Evolutionary conservation across 2,329 filamentous ascomycete genomes (phyloP), one percentile per base, ranked within the genome.

Genomic region (Saccharata proteae): DNA sequence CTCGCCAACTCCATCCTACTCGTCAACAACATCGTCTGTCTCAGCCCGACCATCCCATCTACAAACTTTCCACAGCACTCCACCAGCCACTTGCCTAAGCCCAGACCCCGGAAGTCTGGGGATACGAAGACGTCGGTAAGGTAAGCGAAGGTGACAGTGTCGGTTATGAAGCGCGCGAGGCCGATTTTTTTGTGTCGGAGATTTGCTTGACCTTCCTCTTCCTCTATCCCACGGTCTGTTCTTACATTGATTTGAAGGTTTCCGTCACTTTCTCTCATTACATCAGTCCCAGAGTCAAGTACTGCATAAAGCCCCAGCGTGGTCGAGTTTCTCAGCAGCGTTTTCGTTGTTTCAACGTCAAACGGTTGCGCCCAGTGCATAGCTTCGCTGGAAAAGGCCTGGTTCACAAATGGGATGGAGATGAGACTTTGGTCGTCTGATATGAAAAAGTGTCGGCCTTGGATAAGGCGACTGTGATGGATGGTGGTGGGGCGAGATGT

Each of bases 101-200:
- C 77, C 7, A 62, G 58, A 4, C 69, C 65, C 46, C 77, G 74
- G 43, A 73, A 69, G 22, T 66, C 61, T 0, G 67, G 59, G 3
- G 71, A 49, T 14, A 82, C 59, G 49, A 77, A 82, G 13, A 81
- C 71, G 44, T 82, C 78, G 16, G 77, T 77, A 22, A 79, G 54
- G 43, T 80, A 84, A 19, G 69, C 74, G 42, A 81, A 72, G 0
- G 77, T 78, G 27, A 73, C 65, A 43, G 70, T 67, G 52, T 84
- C 80, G 6, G 78, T 84, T 30, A 83, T 58, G n/a, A 80, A 51
- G 19, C 79, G 64, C 2, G 65, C 67, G 34, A 77, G 62, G 1
- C 74, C 74, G 29, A 79, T 59, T 42, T 64, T 57, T n/a, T 51
- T 47, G 7, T 43, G 46, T 16, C 26, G 14, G 7, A 34, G 24